phyloP scores from a whole-genome alignment of 345 rosid genomes.

The Balakata baccata region DNA sequence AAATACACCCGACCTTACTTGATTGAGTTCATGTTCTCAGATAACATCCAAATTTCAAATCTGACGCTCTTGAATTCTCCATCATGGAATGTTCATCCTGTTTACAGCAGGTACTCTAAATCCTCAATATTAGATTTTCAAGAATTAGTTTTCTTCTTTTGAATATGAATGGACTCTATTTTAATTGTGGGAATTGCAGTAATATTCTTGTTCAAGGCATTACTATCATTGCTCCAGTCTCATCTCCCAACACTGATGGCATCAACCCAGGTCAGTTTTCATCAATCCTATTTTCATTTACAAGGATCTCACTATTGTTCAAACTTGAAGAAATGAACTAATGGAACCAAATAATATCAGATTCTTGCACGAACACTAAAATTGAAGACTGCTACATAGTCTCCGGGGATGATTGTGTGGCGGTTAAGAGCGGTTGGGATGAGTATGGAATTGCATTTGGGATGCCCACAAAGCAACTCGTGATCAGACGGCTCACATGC shows the following conservation, averaged over 20 bases:
- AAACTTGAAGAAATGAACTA: no score
- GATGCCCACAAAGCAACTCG: conserved; percentile 65
- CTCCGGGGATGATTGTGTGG: conserved; percentile 93
- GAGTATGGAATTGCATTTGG: conserved; percentile 68
- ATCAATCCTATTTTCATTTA: no score
- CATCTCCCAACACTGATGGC: conserved; percentile 90
- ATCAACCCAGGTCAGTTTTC: conserved; percentile 69
- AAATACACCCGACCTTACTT: conserved; percentile 88
- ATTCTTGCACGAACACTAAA: conserved; percentile 81
- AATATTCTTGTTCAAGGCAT: conserved; percentile 68
- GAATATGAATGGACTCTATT: background rate
- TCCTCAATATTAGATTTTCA: background rate
- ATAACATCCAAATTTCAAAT: conserved; percentile 68
- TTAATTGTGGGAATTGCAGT: conserved; percentile 35
- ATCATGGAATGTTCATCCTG: conserved; percentile 90
- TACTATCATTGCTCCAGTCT: conserved; percentile 79
- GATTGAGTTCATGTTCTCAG: conserved; percentile 72
- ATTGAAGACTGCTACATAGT: conserved; percentile 87
- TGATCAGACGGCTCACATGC: conserved; percentile 64
- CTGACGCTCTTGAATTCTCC: conserved; percentile 83
- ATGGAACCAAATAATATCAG: conserved; percentile 10
- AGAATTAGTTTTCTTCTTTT: background rate
- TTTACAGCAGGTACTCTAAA: conserved; percentile 62
- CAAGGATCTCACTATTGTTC: no score
- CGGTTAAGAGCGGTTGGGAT: conserved; percentile 89